Percentiles rank a stretch among this genome's conserved stretches.
Conservation (phyloP, 2,329 filamentous ascomycete genomes). For the Blastomyces silverae region DNA sequence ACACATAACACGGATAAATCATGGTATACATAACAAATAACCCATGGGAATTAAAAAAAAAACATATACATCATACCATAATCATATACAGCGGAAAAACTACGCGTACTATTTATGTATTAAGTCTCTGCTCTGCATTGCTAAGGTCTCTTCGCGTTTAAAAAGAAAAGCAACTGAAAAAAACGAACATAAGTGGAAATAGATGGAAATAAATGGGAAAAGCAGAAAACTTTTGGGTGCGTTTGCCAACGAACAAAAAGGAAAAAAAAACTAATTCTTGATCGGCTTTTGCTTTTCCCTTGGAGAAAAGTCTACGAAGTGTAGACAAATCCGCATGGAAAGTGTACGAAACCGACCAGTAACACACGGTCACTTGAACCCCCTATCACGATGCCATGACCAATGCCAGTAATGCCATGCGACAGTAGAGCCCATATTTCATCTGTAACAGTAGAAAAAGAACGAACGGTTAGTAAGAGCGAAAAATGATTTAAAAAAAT, state of each 20-base stretch:
- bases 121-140: constrained; percentile 8
- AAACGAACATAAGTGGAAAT: not conserved
- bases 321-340: not conserved
- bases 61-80: constrained; percentile 22
- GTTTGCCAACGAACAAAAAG: constrained; percentile 11
- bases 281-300: not conserved
- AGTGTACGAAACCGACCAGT: not conserved
- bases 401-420: constrained; percentile 93
- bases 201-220: not conserved
- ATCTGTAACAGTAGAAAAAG: constrained; percentile 55
- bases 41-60: not conserved
- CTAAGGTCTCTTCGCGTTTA: constrained; percentile 5
- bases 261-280: not conserved
- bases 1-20: constrained; percentile 15
- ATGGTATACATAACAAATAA: constrained; percentile 4
- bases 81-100: not conserved
- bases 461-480: constrained; percentile 38
- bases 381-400: constrained; percentile 60
- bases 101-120: constrained; percentile 10
- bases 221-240: constrained; percentile 15
- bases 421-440: constrained; percentile 94
- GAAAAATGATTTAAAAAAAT: constrained; percentile 7
- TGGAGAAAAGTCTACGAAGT: not conserved
- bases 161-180: constrained; percentile 10
- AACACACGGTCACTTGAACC: not conserved